phyloP scores from a whole-genome alignment of 1,284 basidiomycete genomes.

The Sparassis latifolia region DNA sequence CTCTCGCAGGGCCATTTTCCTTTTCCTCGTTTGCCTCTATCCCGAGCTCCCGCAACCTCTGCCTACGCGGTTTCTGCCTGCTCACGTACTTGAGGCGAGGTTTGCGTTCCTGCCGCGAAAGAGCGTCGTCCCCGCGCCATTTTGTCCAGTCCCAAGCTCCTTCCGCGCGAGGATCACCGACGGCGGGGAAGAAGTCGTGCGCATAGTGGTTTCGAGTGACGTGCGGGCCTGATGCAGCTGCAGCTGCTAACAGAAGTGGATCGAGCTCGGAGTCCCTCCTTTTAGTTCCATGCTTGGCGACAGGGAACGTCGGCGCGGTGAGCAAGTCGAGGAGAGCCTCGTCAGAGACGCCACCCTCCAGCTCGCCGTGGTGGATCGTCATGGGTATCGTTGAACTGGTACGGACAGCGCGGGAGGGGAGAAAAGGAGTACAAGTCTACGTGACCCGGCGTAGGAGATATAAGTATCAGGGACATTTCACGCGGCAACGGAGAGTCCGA shows the following conservation, averaged over 20 bases:
- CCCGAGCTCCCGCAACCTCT: conserved; percentile 35
- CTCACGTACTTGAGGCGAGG: conserved; percentile 53
- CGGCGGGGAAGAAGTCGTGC: conserved; percentile 62
- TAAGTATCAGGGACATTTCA: not conserved
- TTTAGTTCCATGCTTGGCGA: conserved; percentile 33
- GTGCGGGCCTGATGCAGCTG: conserved; percentile 61
- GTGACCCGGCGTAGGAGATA: not conserved
- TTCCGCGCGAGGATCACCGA: conserved; percentile 44
- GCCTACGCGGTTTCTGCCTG: conserved; percentile 62
- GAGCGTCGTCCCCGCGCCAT: conserved; percentile 36
- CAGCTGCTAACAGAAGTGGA: conserved; percentile 66
- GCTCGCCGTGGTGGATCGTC: conserved; percentile 5
- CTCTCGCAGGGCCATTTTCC: conserved; percentile 17
- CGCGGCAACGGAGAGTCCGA: not conserved
- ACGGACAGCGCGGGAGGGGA: not conserved
- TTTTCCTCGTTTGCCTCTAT: conserved; percentile 15
- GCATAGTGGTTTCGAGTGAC: conserved; percentile 73
- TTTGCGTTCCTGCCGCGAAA: conserved; percentile 29
- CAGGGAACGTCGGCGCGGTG: conserved; percentile 36
- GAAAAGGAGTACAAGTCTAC: too few relatives aligned
- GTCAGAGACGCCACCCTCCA: conserved; percentile 29
- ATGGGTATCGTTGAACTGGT: not conserved
- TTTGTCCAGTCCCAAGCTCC: conserved; percentile 55
- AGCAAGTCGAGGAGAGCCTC: conserved; percentile 46
- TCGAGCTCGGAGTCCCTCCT: conserved; percentile 65